Base-by-base conservation (phyloP, 2,329 filamentous ascomycete species). In the Alternaria rosae region DNA sequence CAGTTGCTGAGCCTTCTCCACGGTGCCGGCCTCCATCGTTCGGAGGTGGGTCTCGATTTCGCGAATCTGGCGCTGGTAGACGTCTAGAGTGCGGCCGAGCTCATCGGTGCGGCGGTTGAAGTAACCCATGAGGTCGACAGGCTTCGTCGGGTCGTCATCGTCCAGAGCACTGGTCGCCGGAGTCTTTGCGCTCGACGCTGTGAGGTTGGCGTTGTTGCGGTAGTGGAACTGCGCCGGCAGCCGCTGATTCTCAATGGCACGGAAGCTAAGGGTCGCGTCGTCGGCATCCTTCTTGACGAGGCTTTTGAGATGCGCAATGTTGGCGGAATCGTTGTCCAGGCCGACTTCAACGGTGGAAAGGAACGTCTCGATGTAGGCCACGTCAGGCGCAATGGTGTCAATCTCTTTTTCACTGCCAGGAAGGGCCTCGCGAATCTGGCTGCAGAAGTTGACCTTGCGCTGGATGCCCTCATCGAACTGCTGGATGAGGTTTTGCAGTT, bases 401-500 rank as follows among this genome's bases (percentile, higher is more conserved):
- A 93, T 85, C 30, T 88, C 86, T 38, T 87, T 82, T 11, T 87
- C 87, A 70, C 93, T 88, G 4, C 81, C 81, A 3, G 87, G 87
- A 38, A 91, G 82, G 55, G 92, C 87, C 65, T 82, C 81, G 42
- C 92, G 89, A 59, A 94, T 89, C 69, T 96, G 88, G 69, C 91
- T 88, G 75, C 92, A 90, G 78, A 91, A 90, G 61, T 83, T 79
- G 73, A 97, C 93, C 76, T 95, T 93, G 56, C 86, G 85, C 71
- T 92, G 88, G 70, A 99, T 94, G 67, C 90, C 88, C 60, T 87
- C 87, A 79, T 99, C 94, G 66, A 97, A 88, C 10, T 85, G 81
- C 65, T 92, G 88, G 64, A 99, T 91, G 68, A 92, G 83, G 65
- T 89, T 87, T 75, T 97, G 93, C 15, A 97, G 84, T 28, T 92